Evolutionary conservation across 2,329 filamentous ascomycete species (phyloP), one percentile per base, ranked within the genome.

Genomic region (Fusarium sp.): DNA sequence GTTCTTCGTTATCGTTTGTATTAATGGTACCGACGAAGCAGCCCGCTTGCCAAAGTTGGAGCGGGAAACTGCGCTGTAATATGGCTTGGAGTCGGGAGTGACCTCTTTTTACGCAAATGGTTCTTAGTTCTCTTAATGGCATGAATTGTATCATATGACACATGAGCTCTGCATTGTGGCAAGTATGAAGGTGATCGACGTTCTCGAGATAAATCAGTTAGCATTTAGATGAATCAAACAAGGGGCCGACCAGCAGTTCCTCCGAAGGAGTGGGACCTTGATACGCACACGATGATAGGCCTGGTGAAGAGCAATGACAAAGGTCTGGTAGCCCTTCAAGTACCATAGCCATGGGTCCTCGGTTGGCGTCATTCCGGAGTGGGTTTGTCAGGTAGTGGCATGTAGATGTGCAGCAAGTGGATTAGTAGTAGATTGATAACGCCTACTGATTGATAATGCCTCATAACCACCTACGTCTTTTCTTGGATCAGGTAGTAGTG

Each of bases 341-440:
- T 49, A 44, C 49, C 45, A 7, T 44, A 41, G 33, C 49, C 57
- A 71, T 65, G 59, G 65, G 53, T 57, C 49, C 33, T 57, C 47
- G 41, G 26, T 46, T 70, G 68, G 68, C 57, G 60, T 62, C 61
- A 60, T 66, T 39, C 22, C 45, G 15, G 41, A 46, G 63, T 70
- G 70, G 63, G 32, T 41, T 70, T 65, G 33, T 46, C 54, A 44
- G 47, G 49, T 51, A 37, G 49, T 52, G 55, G 66, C 44, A 30
- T 30, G 28, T 13, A 30, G 11, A 30, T 13, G 28, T 30, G 28
- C 56, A 60, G 48, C 20, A 46, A n/a, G 58, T 48, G 41, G 50
- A 45, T n/a, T n/a, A n/a, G n/a, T n/a, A n/a, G n/a, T 61, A 68
- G 68, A 72, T 72, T 71, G 70, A 72, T 72, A 72, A 72, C 56